Evolutionary conservation across 768 basidiomycete species (phyloP), one percentile per base, ranked within the genome.

Genomic region (Agrocybe chaxingu): DNA sequence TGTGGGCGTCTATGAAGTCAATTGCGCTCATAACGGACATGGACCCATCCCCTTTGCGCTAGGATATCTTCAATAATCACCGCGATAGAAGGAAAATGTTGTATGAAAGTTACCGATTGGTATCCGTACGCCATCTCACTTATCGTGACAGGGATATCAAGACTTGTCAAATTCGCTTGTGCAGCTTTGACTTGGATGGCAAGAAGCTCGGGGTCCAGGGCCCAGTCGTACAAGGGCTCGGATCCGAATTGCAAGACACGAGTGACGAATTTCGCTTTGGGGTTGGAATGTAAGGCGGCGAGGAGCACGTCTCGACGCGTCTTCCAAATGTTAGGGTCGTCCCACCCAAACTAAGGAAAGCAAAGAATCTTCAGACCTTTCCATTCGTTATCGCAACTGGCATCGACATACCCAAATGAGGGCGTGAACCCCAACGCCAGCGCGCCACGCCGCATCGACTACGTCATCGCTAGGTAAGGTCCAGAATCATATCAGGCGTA

Each of bases 211-310:
- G 78, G 73, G 5, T 70, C 59, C 40, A 88, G 66, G 31, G 77
- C 86, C 35, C 64, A 48, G 58, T 87, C 86, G 51, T 65, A 88
- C 16, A 87, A 68, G 1, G 85, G 85, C 57, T 87, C 86, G 0
- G 84, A 84, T 31, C 86, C 86, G 55, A 87, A 87, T 53, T 88
- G 85, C 3, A 87, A 65, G 1, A 69, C 81, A 13, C 84, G 78
- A 0, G 82, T 85, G 19, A 87, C 77, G 47, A 80, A 87, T 54
- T 80, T 79, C 11, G 82, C 84, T 53, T 77, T 83, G 1, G 76
- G 72, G 48, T 85, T 86, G 1, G 77, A 76, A 48, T 78, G 79
- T 24, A 87, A 73, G 0, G 72, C 70, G 16, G 61, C 66, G 36
- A 86, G 65, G 42, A 86, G 73, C 2, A 65, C 63, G 55, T 84